These are phyloP conservation scores for Aspergillus costaricaensis DNA, from an alignment of 2,329 filamentous ascomycete species.

Conservation along the genomic window DNA sequence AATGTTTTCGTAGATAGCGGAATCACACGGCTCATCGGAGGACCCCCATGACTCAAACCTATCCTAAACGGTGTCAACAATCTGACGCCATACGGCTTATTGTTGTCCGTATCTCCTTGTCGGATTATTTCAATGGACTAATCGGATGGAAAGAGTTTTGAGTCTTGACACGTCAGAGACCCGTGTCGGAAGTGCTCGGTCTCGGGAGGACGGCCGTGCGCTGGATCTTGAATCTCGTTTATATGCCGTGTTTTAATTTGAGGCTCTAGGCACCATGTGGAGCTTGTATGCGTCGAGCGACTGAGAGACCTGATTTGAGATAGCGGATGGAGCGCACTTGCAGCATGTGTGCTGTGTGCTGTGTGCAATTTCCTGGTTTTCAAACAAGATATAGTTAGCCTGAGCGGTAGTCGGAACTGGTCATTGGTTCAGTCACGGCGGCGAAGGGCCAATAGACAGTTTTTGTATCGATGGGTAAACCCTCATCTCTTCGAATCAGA, in stretches of 20 bases:
- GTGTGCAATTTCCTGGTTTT: neutral
- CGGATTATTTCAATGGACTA: neutral
- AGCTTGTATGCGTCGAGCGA: neutral
- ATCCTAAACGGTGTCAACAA: neutral
- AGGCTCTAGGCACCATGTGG: slow-evolving; percentile 1
- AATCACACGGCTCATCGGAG: neutral
- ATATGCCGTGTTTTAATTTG: slow-evolving; percentile 2
- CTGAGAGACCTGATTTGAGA: neutral
- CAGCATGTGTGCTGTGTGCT: neutral
- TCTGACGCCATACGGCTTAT: neutral
- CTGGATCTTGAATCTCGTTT: neutral
- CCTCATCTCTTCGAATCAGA: too few species aligned
- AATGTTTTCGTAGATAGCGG: neutral
- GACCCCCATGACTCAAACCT: neutral
- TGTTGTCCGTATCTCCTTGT: neutral
- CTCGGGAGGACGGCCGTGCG: slow-evolving; percentile 1
- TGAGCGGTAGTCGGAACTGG: too few species aligned
- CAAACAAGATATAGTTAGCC: too few species aligned
- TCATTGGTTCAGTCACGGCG: too few species aligned
- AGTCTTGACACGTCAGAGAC: slow-evolving; percentile 1
- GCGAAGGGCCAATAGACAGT: too few species aligned
- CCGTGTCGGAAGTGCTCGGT: slow-evolving; percentile 1
- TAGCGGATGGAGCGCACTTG: neutral
- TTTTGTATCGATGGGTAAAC: too few species aligned
- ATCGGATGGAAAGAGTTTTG: neutral